Evolutionary conservation across 2,329 filamentous ascomycete genomes (phyloP).

Genomic region (Epichloe bromicola): DNA sequence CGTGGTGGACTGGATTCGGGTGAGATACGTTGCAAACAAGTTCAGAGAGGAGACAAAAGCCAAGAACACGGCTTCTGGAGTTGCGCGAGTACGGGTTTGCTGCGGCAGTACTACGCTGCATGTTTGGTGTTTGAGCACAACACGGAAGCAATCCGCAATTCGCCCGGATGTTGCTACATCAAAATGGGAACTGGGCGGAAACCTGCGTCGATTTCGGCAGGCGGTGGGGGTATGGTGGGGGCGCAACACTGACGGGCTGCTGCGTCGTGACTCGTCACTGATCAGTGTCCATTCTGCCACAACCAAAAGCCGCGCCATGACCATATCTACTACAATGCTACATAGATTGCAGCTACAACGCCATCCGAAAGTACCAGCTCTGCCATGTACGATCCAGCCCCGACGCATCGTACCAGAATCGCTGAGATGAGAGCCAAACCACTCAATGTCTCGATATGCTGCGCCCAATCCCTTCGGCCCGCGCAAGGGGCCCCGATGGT

Average conservation of each 20-base stretch:
- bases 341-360: background rate
- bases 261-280: too few species aligned
- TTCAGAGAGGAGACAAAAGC: too few species aligned
- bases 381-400: conserved; percentile 4
- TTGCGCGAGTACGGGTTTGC: too few species aligned
- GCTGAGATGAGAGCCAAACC: conserved; percentile 9
- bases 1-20: too few species aligned
- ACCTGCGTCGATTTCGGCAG: background rate
- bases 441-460: conserved; percentile 29
- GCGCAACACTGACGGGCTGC: background rate
- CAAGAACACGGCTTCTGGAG: too few species aligned
- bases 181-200: background rate
- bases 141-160: too few species aligned
- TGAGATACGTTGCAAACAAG: too few species aligned
- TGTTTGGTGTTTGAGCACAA: too few species aligned
- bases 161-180: too few species aligned
- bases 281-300: background rate
- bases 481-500: conserved; percentile 36
- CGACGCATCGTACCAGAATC: background rate
- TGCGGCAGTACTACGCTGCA: too few species aligned
- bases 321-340: background rate
- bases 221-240: background rate
- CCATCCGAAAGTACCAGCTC: conserved; percentile 3
- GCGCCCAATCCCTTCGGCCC: conserved; percentile 25
- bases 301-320: background rate